Percentiles rank a stretch among this genome's conserved stretches.
These are phyloP conservation scores for Endotrypanum monterogeii DNA, from an alignment of 208 protist genomes.

Conservation along the genomic window DNA sequence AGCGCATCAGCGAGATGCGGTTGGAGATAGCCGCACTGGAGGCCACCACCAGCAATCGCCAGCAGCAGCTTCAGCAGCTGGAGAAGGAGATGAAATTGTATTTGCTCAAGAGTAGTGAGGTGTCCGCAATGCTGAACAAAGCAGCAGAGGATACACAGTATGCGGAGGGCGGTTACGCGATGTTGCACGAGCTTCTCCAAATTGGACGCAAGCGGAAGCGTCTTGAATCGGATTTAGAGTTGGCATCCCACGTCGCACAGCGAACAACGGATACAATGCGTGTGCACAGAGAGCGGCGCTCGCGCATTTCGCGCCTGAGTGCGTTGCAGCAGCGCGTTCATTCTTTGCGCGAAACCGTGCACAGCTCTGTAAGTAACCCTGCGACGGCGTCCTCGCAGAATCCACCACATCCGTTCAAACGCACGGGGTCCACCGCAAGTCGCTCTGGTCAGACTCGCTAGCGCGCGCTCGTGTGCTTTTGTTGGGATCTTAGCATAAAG, in stretches of 20 bases:
- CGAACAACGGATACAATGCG: slow-evolving; percentile 54
- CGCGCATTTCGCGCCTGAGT: slow-evolving; percentile 59
- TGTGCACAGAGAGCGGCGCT: slow-evolving; percentile 62
- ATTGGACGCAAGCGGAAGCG: slow-evolving; percentile 55
- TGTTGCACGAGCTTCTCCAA: slow-evolving; percentile 38
- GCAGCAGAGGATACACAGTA: slow-evolving; percentile 60
- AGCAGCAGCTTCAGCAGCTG: slow-evolving; percentile 56
- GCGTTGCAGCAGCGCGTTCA: slow-evolving; percentile 72
- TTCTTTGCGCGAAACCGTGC: slow-evolving; percentile 51
- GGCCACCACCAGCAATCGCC: slow-evolving; percentile 47
- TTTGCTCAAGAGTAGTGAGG: slow-evolving; percentile 46
- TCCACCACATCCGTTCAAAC: slow-evolving; percentile 8
- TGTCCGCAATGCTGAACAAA: slow-evolving; percentile 48
- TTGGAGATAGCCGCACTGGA: slow-evolving; percentile 73
- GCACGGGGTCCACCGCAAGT: slow-evolving; percentile 14
- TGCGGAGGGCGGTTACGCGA: slow-evolving; percentile 39
- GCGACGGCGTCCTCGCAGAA: slow-evolving; percentile 5
- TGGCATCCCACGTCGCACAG: slow-evolving; percentile 68
- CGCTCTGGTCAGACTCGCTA: slow-evolving; percentile 20
- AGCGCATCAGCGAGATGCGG: slow-evolving; percentile 71
- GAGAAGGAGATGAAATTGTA: slow-evolving; percentile 67
- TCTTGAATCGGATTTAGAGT: slow-evolving; percentile 64
- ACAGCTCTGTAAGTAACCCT: background rate
- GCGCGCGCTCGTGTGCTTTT: background rate
- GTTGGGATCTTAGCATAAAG: background rate